Evolutionary conservation across 768 basidiomycete genomes (phyloP), one percentile per base, ranked within the genome.

Genomic region (Pulveroboletus ravenelii): DNA sequence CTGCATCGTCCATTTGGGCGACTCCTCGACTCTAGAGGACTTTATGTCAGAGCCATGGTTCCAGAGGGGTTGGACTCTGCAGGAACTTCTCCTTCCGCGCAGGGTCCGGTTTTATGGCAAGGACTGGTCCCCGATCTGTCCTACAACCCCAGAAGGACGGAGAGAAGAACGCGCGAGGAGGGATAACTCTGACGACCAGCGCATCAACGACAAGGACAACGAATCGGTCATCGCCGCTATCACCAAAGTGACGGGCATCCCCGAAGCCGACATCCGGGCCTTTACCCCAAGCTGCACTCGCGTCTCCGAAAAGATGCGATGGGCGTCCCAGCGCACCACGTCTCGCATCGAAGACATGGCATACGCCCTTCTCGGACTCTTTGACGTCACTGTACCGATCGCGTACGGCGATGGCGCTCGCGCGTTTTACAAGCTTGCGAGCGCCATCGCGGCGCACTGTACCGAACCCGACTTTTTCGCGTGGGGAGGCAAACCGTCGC

Each of bases 91-190:
- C 29, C 54, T 62, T 23, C 31, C 62, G 6, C 54, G 57, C 47
- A 59, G 48, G 52, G 48, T 63, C 42, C 49, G 62, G 8, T 63
- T 63, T 25, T 63, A 64, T 48, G 60, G 57, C 15, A 61, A 25
- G 27, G 41, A 59, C 29, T 63, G 62, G 62, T 54, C 47, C 3
- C 62, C 62, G 1, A 59, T 63, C 43, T 54, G 51, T 50, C 59
- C 59, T 9, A n/a, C 12, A 0, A 20, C 10, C 2, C 3, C 8
- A 9, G 62, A 64, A 31, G 44, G 56, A 12, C 59, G 62, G 34
- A 54, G 41, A 41, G 59, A 63, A 42, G 51, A 56, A 31, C 57
- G 56, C 0, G 1, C 30, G 3, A 23, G 32, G 43, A 56, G 6
- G 32, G 56, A 54, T 0, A 18, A 1, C 14, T 51, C 56, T 6